These are phyloP conservation scores for Phytophthora citrophthora DNA, from an alignment of 352 stramenopile genomes.

Conservation along the genomic window DNA sequence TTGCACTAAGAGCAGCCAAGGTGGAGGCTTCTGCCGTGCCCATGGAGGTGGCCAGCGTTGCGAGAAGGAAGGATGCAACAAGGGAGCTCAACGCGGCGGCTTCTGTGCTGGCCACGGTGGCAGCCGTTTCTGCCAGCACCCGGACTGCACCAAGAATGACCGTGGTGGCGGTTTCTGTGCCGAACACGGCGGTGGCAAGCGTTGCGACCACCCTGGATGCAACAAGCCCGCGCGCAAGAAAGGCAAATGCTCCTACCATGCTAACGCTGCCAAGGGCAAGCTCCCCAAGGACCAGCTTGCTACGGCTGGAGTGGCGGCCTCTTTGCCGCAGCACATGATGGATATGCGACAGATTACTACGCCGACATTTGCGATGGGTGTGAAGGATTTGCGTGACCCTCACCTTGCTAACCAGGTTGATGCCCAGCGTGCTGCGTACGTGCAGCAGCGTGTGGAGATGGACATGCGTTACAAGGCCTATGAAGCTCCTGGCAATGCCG, in stretches of 20 bases:
- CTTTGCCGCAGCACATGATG: conserved; percentile 72
- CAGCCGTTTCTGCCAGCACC: conserved; percentile 79
- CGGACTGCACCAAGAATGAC: conserved; percentile 91
- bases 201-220: conserved; percentile 77
- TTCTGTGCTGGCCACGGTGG: conserved; percentile 88
- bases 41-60: conserved; percentile 87
- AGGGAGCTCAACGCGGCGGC: conserved; percentile 78
- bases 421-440: conserved; percentile 50
- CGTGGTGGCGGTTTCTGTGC: conserved; percentile 86
- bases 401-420: conserved; percentile 38
- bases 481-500: conserved; percentile 42
- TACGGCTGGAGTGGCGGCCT: conserved; percentile 14
- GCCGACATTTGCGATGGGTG: conserved; percentile 50
- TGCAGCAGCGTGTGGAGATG: conserved; percentile 64
- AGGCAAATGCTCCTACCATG: conserved; percentile 89
- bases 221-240: conserved; percentile 87
- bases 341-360: conserved; percentile 85
- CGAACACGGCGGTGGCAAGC: conserved; percentile 85
- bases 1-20: conserved; percentile 86
- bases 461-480: conserved; percentile 84
- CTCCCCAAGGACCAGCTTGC: conserved; percentile 53
- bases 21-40: conserved; percentile 84
- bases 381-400: conserved; percentile 53
- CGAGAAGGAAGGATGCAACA: conserved; percentile 85
- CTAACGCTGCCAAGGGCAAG: conserved; percentile 79